A percentile compares a stretch with the other conserved stretches of the same genome.
Evolutionary conservation across 116 monocot genomes (phyloP).

Genomic region (Papilionanthe hybrid): DNA sequence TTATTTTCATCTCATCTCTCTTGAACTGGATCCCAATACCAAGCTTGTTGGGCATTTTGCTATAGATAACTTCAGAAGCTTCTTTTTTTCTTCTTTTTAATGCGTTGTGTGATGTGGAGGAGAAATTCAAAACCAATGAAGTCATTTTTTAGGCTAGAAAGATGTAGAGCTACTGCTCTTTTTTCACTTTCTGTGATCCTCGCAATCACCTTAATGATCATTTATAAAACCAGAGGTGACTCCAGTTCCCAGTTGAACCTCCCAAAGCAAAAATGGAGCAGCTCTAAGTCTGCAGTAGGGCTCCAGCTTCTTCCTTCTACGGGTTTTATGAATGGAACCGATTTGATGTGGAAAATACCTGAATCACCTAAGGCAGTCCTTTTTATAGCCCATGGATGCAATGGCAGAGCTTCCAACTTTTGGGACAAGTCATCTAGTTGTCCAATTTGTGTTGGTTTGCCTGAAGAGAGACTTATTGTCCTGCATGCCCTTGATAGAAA

Average conservation of each 20-base stretch:
- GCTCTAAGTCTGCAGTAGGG: constrained; percentile 13
- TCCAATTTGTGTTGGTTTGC: constrained; percentile 61
- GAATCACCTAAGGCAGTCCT: constrained; percentile 59
- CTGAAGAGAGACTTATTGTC: constrained; percentile 65
- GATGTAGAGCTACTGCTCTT: constrained; percentile 5
- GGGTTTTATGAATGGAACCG: constrained; percentile 46
- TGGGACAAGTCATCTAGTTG: constrained; percentile 66
- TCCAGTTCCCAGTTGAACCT: constrained; percentile 13
- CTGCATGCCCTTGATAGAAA: constrained; percentile 47
- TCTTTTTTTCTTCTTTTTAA: neutral
- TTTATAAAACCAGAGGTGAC: constrained; percentile 7
- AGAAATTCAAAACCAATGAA: constrained; percentile 1
- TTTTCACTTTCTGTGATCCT: constrained; percentile 4
- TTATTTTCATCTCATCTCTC: too few species aligned
- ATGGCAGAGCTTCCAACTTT: constrained; percentile 57
- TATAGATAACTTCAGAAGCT: too few species aligned
- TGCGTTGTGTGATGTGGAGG: constrained; percentile 12
- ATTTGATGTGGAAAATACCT: constrained; percentile 76
- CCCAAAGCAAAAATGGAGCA: constrained; percentile 14
- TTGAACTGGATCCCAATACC: too few species aligned
- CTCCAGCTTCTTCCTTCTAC: constrained; percentile 32
- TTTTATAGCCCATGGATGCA: constrained; percentile 78
- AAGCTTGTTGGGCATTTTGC: too few species aligned
- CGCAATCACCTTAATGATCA: neutral
- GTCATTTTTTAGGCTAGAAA: neutral